Conservation (phyloP, 345 rosid genomes). For the Mangifera indica region DNA sequence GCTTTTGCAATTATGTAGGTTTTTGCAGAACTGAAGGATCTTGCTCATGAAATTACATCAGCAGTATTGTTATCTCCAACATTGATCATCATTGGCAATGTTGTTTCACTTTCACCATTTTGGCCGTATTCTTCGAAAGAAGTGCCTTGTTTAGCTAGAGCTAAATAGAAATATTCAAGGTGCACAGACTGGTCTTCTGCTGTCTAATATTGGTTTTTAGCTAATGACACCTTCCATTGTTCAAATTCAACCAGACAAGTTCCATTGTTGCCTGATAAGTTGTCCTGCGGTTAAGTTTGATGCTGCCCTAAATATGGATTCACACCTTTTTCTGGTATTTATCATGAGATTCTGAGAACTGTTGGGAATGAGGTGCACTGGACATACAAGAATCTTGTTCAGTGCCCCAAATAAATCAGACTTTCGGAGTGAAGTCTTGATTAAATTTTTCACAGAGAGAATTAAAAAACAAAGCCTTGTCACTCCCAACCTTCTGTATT, state of each 20-base stretch:
- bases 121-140: slow-evolving; percentile 56
- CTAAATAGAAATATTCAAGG: slow-evolving; percentile 18
- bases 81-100: slow-evolving; percentile 80
- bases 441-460: neutral
- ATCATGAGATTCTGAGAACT: neutral
- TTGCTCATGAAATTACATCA: slow-evolving; percentile 54
- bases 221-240: neutral
- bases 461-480: neutral
- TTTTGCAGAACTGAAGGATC: slow-evolving; percentile 74
- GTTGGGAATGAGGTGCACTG: neutral
- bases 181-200: neutral
- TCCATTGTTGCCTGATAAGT: neutral
- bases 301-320: neutral
- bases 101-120: slow-evolving; percentile 81
- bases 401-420: neutral
- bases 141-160: slow-evolving; percentile 42
- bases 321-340: neutral
- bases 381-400: neutral
- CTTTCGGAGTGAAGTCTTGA: neutral
- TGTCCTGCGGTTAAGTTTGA: neutral
- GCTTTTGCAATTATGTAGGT: slow-evolving; percentile 45
- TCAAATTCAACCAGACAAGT: neutral
- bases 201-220: neutral
- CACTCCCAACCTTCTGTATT: neutral
- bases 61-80: slow-evolving; percentile 79